A percentile compares a stretch with the other conserved stretches of the same genome.
These are phyloP conservation scores for Zygosaccharomyces sapae DNA, from an alignment of 1,139 yeast genomes.

Conservation along the genomic window DNA sequence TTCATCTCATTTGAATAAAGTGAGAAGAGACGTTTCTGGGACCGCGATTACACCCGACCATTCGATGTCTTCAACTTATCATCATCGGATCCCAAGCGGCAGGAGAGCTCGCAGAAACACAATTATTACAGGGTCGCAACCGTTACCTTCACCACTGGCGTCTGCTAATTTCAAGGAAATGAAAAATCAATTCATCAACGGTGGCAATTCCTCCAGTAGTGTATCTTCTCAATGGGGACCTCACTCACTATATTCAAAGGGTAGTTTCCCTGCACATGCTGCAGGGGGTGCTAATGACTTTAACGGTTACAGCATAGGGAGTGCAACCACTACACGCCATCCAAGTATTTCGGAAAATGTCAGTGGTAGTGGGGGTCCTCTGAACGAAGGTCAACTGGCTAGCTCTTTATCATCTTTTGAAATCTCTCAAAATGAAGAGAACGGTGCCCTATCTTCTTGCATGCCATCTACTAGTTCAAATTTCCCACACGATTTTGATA, in stretches of 20 bases:
- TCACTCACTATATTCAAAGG: conserved; percentile 10
- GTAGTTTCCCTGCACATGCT: conserved; percentile 6
- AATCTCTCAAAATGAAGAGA: conserved; percentile 38
- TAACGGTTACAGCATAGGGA: conserved; percentile 4
- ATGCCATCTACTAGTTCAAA: conserved; percentile 4
- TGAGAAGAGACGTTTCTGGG: conserved; percentile 2
- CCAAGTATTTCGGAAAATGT: conserved; percentile 5
- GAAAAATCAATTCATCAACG: conserved; percentile 30
- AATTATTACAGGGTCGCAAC: conserved; percentile 80
- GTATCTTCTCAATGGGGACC: conserved; percentile 18
- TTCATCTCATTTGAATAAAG: conserved; percentile 2
- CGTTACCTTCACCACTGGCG: conserved; percentile 72
- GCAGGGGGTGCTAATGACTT: conserved; percentile 5
- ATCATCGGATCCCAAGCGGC: conserved; percentile 12
- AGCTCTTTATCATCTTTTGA: conserved; percentile 35
- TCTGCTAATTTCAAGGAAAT: conserved; percentile 40
- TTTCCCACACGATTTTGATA: conserved; percentile 8
- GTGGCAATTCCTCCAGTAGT: conserved; percentile 15
- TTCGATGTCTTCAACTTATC: neutral
- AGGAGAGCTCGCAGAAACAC: conserved; percentile 69
- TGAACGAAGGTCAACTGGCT: conserved; percentile 21
- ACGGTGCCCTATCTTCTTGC: conserved; percentile 2
- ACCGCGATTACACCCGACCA: conserved; percentile 12
- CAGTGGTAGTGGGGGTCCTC: conserved; percentile 4
- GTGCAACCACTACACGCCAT: conserved; percentile 3